These are phyloP conservation scores for Cystobasidiaceae sp. DNA, from an alignment of 1,284 basidiomycete genomes.

Conservation along the genomic window DNA sequence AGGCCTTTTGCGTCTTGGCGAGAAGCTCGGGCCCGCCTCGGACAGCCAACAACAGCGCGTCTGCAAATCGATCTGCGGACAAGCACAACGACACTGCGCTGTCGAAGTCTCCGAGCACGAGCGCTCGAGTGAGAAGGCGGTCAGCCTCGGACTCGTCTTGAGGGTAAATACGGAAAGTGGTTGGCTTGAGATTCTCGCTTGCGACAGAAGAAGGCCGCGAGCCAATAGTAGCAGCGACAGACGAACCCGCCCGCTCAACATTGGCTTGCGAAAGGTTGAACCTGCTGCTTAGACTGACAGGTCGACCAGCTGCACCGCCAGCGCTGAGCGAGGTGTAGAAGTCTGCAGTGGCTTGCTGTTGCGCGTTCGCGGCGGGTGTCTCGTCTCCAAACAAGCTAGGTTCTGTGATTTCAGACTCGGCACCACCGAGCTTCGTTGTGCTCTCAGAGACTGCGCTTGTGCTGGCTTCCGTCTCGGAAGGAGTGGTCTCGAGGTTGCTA, in stretches of 20 bases:
- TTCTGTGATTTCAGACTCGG: slow-evolving; percentile 43
- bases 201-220: slow-evolving; percentile 77
- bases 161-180: slow-evolving; percentile 89
- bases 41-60: slow-evolving; percentile 88
- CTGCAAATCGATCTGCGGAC: slow-evolving; percentile 82
- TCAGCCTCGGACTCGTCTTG: slow-evolving; percentile 81
- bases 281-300: slow-evolving; percentile 3
- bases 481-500: slow-evolving; percentile 53
- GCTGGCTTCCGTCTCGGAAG: slow-evolving; percentile 61
- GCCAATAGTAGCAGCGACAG: slow-evolving; percentile 82
- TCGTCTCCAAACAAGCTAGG: slow-evolving; percentile 87
- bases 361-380: slow-evolving; percentile 47
- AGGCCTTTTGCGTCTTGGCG: slow-evolving; percentile 82
- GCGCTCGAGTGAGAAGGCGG: slow-evolving; percentile 80
- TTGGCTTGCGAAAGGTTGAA: slow-evolving; percentile 22
- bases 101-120: slow-evolving; percentile 90
- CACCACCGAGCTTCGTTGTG: slow-evolving; percentile 61
- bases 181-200: slow-evolving; percentile 60
- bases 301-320: slow-evolving; percentile 51
- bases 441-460: slow-evolving; percentile 60
- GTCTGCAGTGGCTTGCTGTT: slow-evolving; percentile 52
- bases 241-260: slow-evolving; percentile 64
- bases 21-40: slow-evolving; percentile 87
- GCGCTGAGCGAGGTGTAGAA: slow-evolving; percentile 48
- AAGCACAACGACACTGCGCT: slow-evolving; percentile 89